Percentiles rank a stretch among this genome's conserved stretches.
Conservation (phyloP, 768 basidiomycete genomes). For the Rhizopogon salebrosus region DNA sequence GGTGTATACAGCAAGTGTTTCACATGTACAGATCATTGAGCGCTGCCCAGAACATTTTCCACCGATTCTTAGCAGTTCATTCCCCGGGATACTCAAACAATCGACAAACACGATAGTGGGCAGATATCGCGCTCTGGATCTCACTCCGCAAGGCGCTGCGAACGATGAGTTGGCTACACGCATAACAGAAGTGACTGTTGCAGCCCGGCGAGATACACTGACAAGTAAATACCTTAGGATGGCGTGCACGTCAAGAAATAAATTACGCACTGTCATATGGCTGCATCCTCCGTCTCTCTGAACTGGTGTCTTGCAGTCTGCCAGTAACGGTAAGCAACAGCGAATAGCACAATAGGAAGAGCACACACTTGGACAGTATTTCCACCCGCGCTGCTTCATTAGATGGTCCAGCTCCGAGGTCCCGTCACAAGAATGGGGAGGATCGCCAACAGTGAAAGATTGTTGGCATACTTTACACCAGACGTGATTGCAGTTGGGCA, state of each 20-base stretch:
- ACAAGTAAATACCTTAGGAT: not conserved
- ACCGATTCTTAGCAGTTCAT: not conserved
- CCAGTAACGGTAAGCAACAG: not conserved
- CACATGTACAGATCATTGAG: too few relatives aligned
- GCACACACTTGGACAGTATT: constrained; percentile 52
- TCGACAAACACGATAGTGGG: constrained; percentile 29
- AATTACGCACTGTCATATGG: constrained; percentile 49
- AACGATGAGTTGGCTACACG: constrained; percentile 44
- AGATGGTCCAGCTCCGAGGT: constrained; percentile 47
- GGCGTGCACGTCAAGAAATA: not conserved
- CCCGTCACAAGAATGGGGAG: constrained; percentile 55
- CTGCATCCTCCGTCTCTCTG: constrained; percentile 50
- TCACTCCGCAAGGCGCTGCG: constrained; percentile 30
- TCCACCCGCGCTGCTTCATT: constrained; percentile 56
- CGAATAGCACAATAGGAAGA: not conserved
- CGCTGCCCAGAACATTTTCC: not conserved
- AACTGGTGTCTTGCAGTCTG: constrained; percentile 44
- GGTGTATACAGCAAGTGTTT: too few relatives aligned
- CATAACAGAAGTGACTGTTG: constrained; percentile 55
- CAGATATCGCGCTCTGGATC: constrained; percentile 22
- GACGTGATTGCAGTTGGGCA: constrained; percentile 38
- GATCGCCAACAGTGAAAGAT: constrained; percentile 26
- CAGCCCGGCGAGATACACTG: constrained; percentile 56
- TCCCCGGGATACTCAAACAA: constrained; percentile 30
- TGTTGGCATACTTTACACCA: constrained; percentile 65